Conservation (phyloP, 768 basidiomycete species). For the Trametopsis cervina region DNA sequence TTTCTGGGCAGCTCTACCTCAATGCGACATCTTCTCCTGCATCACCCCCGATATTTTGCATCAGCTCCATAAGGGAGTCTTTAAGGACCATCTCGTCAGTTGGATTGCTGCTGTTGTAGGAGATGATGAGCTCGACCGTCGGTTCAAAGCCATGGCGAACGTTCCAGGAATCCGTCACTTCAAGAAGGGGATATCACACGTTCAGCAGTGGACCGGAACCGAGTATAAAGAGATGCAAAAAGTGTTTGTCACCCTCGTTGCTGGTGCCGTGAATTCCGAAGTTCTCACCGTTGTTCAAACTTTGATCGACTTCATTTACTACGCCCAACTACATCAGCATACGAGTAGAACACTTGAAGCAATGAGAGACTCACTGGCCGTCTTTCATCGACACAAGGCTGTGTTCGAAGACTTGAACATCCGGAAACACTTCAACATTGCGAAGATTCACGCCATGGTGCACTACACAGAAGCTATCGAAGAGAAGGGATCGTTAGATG, state of each 20-base stretch:
- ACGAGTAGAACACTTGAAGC: conserved; percentile 20
- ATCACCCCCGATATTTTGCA: conserved; percentile 38
- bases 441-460: conserved; percentile 19
- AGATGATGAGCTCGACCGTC: conserved; percentile 25
- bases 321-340: conserved; percentile 31
- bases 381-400: conserved; percentile 22
- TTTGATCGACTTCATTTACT: conserved; percentile 33
- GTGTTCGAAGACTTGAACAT: conserved; percentile 11
- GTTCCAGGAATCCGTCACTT: conserved; percentile 31
- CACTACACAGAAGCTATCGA: conserved; percentile 18
- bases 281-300: conserved; percentile 25
- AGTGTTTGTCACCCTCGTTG: conserved; percentile 15
- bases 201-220: conserved; percentile 35
- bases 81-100: conserved; percentile 34
- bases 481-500: conserved; percentile 17
- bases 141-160: conserved; percentile 24
- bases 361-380: conserved; percentile 21
- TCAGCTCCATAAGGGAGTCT: conserved; percentile 40
- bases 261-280: conserved; percentile 7
- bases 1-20: conserved; percentile 31
- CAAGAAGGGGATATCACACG: conserved; percentile 31
- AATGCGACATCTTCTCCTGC: conserved; percentile 29
- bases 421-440: conserved; percentile 21
- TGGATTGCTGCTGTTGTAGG: conserved; percentile 26
- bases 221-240: conserved; percentile 29